Percentiles rank a stretch among this genome's conserved stretches.
These are phyloP conservation scores for Volvariella surrecta DNA, from an alignment of 1,284 basidiomycete genomes.

Conservation along the genomic window DNA sequence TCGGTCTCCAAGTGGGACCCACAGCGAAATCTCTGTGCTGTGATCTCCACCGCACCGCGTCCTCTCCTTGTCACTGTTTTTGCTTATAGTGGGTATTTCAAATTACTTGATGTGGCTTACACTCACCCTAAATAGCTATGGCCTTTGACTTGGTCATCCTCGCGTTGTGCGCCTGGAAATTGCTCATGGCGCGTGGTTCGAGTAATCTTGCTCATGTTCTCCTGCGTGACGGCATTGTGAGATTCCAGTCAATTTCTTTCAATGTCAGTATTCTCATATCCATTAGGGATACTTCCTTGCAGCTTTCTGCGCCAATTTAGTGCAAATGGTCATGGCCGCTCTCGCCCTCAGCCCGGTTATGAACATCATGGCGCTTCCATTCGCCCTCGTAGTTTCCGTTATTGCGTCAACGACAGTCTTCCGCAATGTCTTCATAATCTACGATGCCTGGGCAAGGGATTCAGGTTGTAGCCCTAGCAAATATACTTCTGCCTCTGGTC, in stretches of 20 bases:
- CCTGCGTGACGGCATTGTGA: conserved; percentile 22
- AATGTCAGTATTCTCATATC: neutral
- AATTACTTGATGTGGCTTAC: too few species aligned
- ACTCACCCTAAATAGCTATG: too few species aligned
- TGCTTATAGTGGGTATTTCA: conserved; percentile 21
- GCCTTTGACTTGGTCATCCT: conserved; percentile 22
- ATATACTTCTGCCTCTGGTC: too few species aligned
- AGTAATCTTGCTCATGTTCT: conserved; percentile 19
- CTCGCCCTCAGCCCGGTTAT: conserved; percentile 24
- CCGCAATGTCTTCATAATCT: conserved; percentile 23
- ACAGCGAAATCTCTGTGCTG: conserved; percentile 19
- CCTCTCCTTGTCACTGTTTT: conserved; percentile 20
- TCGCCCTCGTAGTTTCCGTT: conserved; percentile 25
- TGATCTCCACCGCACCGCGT: conserved; percentile 21
- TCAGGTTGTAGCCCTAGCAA: neutral
- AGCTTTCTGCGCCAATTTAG: conserved; percentile 23
- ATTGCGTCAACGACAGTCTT: conserved; percentile 25
- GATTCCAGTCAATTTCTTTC: conserved; percentile 4
- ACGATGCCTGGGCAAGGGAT: conserved; percentile 16
- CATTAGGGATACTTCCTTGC: conserved; percentile 21
- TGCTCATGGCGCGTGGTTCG: conserved; percentile 13
- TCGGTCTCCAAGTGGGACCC: conserved; percentile 21
- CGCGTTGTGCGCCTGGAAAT: conserved; percentile 17
- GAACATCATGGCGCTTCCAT: conserved; percentile 24
- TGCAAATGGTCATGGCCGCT: conserved; percentile 21